A percentile compares a stretch with the other conserved stretches of the same genome.
Conservation (phyloP, 2,329 filamentous ascomycete species). For the Claviceps fusiformis region DNA sequence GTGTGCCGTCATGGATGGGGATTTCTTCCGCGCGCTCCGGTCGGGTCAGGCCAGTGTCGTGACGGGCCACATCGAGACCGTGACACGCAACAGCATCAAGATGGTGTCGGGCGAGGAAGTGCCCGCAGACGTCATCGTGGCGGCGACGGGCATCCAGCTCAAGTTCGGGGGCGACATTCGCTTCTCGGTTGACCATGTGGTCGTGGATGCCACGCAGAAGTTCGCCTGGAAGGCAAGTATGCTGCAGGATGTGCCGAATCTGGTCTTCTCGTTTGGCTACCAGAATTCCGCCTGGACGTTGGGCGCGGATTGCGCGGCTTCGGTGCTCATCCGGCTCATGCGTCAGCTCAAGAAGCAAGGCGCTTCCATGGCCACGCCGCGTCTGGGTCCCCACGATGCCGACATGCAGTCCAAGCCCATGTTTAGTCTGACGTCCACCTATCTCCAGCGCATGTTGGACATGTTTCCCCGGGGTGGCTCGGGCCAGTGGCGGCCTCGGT, state of each 20-base stretch:
- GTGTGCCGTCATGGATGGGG: slow-evolving; percentile 38
- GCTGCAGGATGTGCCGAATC: slow-evolving; percentile 49
- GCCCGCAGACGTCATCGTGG: slow-evolving; percentile 48
- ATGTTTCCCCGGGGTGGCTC: slow-evolving; percentile 33
- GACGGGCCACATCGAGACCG: slow-evolving; percentile 31
- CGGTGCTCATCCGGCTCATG: slow-evolving; percentile 9
- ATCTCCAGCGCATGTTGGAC: slow-evolving; percentile 28
- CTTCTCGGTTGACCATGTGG: slow-evolving; percentile 35
- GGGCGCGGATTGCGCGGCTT: slow-evolving; percentile 39
- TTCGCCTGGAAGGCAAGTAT: slow-evolving; percentile 47
- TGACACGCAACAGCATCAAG: slow-evolving; percentile 29
- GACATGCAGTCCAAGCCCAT: slow-evolving; percentile 25
- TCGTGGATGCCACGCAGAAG: slow-evolving; percentile 27
- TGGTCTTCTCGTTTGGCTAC: slow-evolving; percentile 46
- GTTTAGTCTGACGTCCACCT: slow-evolving; percentile 35
- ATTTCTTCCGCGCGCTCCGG: slow-evolving; percentile 29
- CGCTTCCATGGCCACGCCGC: slow-evolving; percentile 29
- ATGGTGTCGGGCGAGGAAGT: slow-evolving; percentile 31
- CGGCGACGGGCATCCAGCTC: slow-evolving; percentile 49
- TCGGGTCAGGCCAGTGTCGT: slow-evolving; percentile 25
- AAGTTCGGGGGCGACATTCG: slow-evolving; percentile 38
- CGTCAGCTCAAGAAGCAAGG: slow-evolving; percentile 28
- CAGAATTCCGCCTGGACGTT: slow-evolving; percentile 48
- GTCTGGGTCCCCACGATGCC: slow-evolving; percentile 17
- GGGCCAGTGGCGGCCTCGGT: slow-evolving; percentile 19